phyloP scores from a whole-genome alignment of 768 basidiomycete genomes.

The Pleurotus eryngii region DNA sequence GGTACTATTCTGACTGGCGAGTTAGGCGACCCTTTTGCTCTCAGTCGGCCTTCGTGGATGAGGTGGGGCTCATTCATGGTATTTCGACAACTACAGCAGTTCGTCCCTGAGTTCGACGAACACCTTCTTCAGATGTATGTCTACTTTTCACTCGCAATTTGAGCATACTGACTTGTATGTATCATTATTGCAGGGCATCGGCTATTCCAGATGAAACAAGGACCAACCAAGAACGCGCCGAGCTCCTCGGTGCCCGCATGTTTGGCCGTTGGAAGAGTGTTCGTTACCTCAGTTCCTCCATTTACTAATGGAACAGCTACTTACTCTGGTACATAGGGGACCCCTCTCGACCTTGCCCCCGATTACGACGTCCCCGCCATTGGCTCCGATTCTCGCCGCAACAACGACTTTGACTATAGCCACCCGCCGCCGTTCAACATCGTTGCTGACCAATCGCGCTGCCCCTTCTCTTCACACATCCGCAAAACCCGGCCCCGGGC shows the following conservation, averaged over 20 bases:
- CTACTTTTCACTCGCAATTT: neutral
- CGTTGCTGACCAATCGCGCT: constrained; percentile 10
- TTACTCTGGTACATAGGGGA: constrained; percentile 2
- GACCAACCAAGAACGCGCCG: constrained; percentile 18
- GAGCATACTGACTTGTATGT: too few relatives aligned
- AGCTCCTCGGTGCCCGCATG: constrained; percentile 27
- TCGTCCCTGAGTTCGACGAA: constrained; percentile 27
- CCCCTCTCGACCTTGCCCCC: constrained; percentile 2
- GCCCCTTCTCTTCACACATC: constrained; percentile 25
- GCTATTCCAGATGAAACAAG: neutral
- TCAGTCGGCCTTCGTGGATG: constrained; percentile 16
- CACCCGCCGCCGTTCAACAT: neutral
- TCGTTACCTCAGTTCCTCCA: neutral
- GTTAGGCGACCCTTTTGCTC: constrained; percentile 20
- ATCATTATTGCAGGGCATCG: constrained; percentile 9
- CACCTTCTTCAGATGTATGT: constrained; percentile 11
- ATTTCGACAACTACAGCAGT: constrained; percentile 30
- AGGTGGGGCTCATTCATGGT: constrained; percentile 30
- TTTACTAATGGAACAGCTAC: neutral
- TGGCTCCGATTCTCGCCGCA: constrained; percentile 12
- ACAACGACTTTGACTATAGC: constrained; percentile 27
- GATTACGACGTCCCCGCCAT: constrained; percentile 15
- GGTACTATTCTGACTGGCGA: constrained; percentile 13
- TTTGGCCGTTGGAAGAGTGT: constrained; percentile 31
- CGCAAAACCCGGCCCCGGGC: constrained; percentile 26